Conservation (phyloP, 73 alveolate genomes). For the Paramecium biaurelia region DNA sequence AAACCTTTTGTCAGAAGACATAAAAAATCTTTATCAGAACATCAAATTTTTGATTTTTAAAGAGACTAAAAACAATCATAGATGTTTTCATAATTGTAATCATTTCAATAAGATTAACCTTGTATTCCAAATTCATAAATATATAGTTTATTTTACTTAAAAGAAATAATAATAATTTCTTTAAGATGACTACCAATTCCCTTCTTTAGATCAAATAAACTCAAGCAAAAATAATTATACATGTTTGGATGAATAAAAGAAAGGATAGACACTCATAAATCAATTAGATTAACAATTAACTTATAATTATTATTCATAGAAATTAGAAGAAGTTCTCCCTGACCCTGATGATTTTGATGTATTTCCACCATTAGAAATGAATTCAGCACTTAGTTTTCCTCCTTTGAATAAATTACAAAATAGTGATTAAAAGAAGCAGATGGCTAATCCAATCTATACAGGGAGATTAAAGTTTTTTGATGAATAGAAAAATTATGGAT, state of each 20-base stretch:
- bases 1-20: slow-evolving; percentile 55
- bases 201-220: neutral
- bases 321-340: neutral
- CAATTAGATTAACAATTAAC: neutral
- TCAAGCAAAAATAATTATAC: neutral
- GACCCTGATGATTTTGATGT: neutral
- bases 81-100: neutral
- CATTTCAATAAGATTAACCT: neutral
- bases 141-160: neutral
- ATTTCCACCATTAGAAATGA: neutral
- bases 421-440: neutral
- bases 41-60: neutral
- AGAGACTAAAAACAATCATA: neutral
- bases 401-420: neutral
- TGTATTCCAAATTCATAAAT: neutral
- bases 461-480: slow-evolving; percentile 83
- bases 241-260: neutral
- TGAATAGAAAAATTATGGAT: slow-evolving; percentile 78
- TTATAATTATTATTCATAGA: neutral
- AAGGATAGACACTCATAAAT: neutral
- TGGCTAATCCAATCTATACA: slow-evolving; percentile 1
- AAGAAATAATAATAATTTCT: neutral
- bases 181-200: neutral
- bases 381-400: neutral
- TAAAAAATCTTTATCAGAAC: slow-evolving; percentile 63